phyloP scores from a whole-genome alignment of 2,329 filamentous ascomycete genomes.

The Botrytis fragariae region DNA sequence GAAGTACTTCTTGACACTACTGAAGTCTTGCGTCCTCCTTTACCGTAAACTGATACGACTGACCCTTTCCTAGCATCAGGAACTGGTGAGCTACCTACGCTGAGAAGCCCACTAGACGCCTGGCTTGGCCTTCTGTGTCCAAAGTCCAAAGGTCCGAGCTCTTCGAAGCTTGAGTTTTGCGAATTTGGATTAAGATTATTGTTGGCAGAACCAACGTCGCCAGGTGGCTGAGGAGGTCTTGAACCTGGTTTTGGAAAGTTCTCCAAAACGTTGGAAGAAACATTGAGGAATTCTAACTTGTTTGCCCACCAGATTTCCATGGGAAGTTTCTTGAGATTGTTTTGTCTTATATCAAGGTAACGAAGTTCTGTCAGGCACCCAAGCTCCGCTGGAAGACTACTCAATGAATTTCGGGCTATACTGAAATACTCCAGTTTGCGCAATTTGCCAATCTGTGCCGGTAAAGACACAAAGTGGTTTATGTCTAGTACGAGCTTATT shows the following conservation, averaged over 20 bases:
- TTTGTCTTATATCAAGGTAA: constrained; percentile 85
- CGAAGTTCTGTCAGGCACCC: constrained; percentile 82
- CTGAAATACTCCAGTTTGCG: constrained; percentile 86
- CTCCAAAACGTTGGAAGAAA: constrained; percentile 90
- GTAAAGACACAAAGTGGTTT: constrained; percentile 92
- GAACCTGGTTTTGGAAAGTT: constrained; percentile 85
- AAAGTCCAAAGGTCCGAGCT: constrained; percentile 64
- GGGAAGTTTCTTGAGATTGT: constrained; percentile 86
- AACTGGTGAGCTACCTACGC: constrained; percentile 70
- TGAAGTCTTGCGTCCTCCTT: constrained; percentile 81
- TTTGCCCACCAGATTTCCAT: constrained; percentile 95
- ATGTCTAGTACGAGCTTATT: constrained; percentile 87
- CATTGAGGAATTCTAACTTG: constrained; percentile 85
- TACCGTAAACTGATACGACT: constrained; percentile 75
- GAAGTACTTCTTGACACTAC: constrained; percentile 67
- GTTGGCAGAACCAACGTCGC: constrained; percentile 43
- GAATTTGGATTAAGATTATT: constrained; percentile 42
- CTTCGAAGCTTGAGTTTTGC: constrained; percentile 71
- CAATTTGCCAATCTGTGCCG: constrained; percentile 79
- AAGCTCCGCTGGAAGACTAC: constrained; percentile 80
- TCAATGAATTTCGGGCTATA: constrained; percentile 79
- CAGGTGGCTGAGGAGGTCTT: constrained; percentile 61
- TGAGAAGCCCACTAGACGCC: constrained; percentile 72
- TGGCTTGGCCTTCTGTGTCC: constrained; percentile 77
- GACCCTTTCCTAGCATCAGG: constrained; percentile 71